These are phyloP conservation scores for Populus hybrid DNA, from an alignment of 441 rosid species.

Conservation along the genomic window DNA sequence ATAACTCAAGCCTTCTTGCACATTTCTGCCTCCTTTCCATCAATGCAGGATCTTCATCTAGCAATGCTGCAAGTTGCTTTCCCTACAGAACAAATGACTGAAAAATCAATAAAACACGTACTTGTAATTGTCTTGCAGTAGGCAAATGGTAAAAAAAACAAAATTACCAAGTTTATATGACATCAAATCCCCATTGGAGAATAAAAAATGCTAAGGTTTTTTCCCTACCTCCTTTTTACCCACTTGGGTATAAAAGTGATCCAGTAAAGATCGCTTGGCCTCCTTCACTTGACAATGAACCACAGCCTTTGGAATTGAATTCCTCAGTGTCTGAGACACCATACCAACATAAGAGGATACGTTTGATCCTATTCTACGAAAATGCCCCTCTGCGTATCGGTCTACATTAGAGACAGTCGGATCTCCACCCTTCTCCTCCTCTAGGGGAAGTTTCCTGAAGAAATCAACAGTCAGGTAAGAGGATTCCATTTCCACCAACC, in stretches of 20 bases:
- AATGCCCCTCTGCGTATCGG: slow-evolving; percentile 64
- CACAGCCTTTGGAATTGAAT: slow-evolving; percentile 76
- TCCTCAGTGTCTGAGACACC: slow-evolving; percentile 75
- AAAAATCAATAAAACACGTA: neutral
- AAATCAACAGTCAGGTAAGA: slow-evolving; percentile 83
- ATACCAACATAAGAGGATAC: slow-evolving; percentile 65
- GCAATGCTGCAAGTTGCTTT: slow-evolving; percentile 48
- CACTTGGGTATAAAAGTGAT: slow-evolving; percentile 62
- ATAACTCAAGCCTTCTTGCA: slow-evolving; percentile 55
- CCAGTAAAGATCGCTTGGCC: slow-evolving; percentile 65
- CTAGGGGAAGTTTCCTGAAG: slow-evolving; percentile 81
- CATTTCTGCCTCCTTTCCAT: slow-evolving; percentile 63
- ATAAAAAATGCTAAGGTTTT: neutral
- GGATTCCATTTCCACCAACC: slow-evolving; percentile 92
- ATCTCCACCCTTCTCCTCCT: slow-evolving; percentile 51
- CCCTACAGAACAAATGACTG: slow-evolving; percentile 26
- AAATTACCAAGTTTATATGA: neutral
- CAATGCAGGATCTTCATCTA: slow-evolving; percentile 60
- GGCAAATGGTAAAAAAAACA: neutral
- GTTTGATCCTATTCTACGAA: slow-evolving; percentile 71
- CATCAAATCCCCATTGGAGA: neutral
- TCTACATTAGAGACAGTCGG: slow-evolving; percentile 40
- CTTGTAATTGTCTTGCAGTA: neutral
- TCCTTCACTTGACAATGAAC: slow-evolving; percentile 84
- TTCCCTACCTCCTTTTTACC: slow-evolving; percentile 65